Evolutionary conservation across 495 filamentous ascomycete genomes (phyloP).

Genomic region (Talaromyces liani): DNA sequence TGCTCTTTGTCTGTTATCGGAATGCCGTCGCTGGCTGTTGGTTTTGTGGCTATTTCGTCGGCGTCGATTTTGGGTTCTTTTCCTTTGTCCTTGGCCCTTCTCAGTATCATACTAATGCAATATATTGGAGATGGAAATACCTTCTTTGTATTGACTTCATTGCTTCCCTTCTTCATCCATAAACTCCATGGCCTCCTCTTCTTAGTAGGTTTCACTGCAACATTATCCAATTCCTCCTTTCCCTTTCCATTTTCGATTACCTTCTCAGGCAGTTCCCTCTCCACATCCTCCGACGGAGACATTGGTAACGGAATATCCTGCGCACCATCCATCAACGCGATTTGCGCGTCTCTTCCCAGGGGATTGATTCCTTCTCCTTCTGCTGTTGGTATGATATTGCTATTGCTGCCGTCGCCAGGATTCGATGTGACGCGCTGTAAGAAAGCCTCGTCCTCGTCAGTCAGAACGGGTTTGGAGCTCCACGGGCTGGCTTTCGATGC

Average conservation of each 20-base stretch:
- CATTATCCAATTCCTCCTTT: conserved; percentile 15
- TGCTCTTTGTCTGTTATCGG: conserved; percentile 28
- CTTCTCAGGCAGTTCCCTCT: conserved; percentile 29
- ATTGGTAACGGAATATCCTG: conserved; percentile 30
- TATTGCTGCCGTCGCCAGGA: conserved; percentile 13
- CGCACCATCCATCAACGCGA: conserved; percentile 20
- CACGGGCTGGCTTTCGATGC: conserved; percentile 25
- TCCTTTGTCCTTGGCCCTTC: not conserved
- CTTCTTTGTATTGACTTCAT: conserved; percentile 31
- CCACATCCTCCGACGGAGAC: conserved; percentile 31
- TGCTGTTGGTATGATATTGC: not conserved
- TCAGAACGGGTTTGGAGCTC: conserved; percentile 39
- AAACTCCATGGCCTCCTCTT: conserved; percentile 42
- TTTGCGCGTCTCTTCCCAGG: conserved; percentile 19
- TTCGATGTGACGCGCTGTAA: conserved; percentile 39
- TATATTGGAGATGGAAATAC: conserved; percentile 6
- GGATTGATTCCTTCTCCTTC: conserved; percentile 11
- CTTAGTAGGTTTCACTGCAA: conserved; percentile 17
- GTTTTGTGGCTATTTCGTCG: conserved; percentile 8
- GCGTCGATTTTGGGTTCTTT: conserved; percentile 6
- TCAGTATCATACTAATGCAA: not conserved
- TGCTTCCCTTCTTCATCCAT: conserved; percentile 31
- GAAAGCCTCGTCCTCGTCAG: conserved; percentile 48
- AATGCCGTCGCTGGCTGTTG: conserved; percentile 25
- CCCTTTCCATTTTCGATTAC: conserved; percentile 16